Evolutionary conservation across 495 filamentous ascomycete species (phyloP), one percentile per base, ranked within the genome.

Genomic region (Penicillium malachiteum): DNA sequence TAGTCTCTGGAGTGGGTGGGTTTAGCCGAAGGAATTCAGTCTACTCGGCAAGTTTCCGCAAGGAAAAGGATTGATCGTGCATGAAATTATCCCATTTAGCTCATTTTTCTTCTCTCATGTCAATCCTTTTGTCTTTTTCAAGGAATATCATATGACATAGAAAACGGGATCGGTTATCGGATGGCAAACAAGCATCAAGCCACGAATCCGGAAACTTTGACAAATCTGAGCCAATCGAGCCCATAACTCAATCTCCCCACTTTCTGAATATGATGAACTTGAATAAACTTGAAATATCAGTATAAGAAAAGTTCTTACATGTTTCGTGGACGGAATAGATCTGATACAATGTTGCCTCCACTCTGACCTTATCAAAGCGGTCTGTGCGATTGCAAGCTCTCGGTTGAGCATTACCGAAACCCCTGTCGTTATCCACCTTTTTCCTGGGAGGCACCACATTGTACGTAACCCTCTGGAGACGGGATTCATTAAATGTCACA

Each of bases 321-420:
- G 5, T 11, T 26, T 26, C 4, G 34, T 37, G 12, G 34, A 46
- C 31, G 13, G 3, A 26, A 14, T n/a, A 13, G 26, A 10, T 26
- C 26, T 14, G 13, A 12, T 32, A 31, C 26, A 18, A 44, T 26
- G 21, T 26, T 26, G 21, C 21, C 21, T 44, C 42, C 42, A 44
- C 42, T 30, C 42, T 5, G 42, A 17, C 17, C 13, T 13, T 21
- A 7, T 40, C 34, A 50, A n/a, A 4, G 2, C 47, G 54, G 54
- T 58, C 57, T 60, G 56, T 60, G 60, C 48, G 38, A 40, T 32
- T 43, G 41, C n/a, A 37, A 49, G 58, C 55, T 31, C 39, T 50
- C 52, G 45, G 58, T 48, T 58, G 55, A 14, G 54, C 21, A 61
- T 57, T 50, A 26, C 59, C 62, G 59, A 60, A 65, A 55, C 59